Percentiles rank a stretch among this genome's conserved stretches.
Evolutionary conservation across 805 yeast species (phyloP).

Genomic region (Millerozyma miso): DNA sequence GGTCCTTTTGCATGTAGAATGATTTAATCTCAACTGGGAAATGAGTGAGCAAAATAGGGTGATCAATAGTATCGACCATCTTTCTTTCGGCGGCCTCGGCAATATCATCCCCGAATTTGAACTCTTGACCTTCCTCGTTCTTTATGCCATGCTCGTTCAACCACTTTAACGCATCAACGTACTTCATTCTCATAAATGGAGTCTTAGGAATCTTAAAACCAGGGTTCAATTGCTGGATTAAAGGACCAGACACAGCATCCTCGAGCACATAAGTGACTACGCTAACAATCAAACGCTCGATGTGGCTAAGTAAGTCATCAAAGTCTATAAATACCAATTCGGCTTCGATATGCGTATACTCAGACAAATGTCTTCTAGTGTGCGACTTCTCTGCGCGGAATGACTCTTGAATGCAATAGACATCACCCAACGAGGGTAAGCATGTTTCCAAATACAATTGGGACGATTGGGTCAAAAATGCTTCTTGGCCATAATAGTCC

Average conservation of each 20-base stretch:
- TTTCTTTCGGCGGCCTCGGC: slow-evolving; percentile 99
- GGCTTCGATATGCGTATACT: slow-evolving; percentile 95
- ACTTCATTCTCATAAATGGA: slow-evolving; percentile 91
- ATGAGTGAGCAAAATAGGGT: slow-evolving; percentile 84
- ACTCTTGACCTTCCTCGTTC: slow-evolving; percentile 90
- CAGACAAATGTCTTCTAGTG: slow-evolving; percentile 96
- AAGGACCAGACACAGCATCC: slow-evolving; percentile 90
- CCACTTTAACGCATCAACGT: slow-evolving; percentile 91
- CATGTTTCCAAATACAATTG: slow-evolving; percentile 96
- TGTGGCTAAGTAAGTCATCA: slow-evolving; percentile 80
- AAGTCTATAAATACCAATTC: slow-evolving; percentile 86
- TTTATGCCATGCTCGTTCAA: slow-evolving; percentile 90
- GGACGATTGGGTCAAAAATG: slow-evolving; percentile 93
- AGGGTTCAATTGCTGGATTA: slow-evolving; percentile 90
- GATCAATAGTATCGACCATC: slow-evolving; percentile 94
- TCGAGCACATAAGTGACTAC: slow-evolving; percentile 72
- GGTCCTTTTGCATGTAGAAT: slow-evolving; percentile 93
- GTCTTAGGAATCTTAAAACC: slow-evolving; percentile 71
- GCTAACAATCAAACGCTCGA: slow-evolving; percentile 72
- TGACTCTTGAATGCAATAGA: slow-evolving; percentile 94
- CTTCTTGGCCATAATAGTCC: slow-evolving; percentile 96
- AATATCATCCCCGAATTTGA: slow-evolving; percentile 97
- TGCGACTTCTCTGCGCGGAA: slow-evolving; percentile 99
- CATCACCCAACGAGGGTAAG: slow-evolving; percentile 95
- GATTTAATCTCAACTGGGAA: slow-evolving; percentile 98